Conservation (phyloP, 306 rosid genomes). For the Ammopiptanthus mongolicus region DNA sequence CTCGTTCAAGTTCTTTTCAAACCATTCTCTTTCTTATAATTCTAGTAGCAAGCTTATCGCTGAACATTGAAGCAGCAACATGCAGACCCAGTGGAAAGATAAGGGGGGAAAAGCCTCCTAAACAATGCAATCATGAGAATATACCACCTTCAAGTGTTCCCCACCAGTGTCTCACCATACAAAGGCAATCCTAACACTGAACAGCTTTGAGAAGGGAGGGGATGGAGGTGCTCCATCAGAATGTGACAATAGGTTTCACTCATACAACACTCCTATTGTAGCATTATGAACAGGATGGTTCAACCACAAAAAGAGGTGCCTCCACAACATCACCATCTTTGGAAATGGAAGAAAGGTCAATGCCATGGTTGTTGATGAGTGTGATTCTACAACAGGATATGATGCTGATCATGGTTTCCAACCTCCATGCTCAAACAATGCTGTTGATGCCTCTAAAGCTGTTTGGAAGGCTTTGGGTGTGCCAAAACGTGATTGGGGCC, state of each 20-base stretch:
- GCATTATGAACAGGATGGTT: constrained; percentile 55
- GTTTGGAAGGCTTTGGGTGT: constrained; percentile 44
- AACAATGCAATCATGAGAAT: constrained; percentile 23
- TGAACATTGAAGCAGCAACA: neutral
- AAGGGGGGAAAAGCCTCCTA: constrained; percentile 20
- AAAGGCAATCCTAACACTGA: constrained; percentile 42
- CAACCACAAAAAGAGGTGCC: constrained; percentile 32
- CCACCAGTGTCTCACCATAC: constrained; percentile 16
- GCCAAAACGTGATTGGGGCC: constrained; percentile 21
- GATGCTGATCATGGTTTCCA: constrained; percentile 40
- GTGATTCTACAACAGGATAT: constrained; percentile 54
- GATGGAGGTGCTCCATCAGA: constrained; percentile 25
- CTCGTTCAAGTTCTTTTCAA: neutral
- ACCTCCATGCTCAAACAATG: constrained; percentile 31
- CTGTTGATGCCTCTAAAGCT: constrained; percentile 44
- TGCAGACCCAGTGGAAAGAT: constrained; percentile 18
- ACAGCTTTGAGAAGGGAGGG: constrained; percentile 34
- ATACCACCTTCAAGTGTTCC: constrained; percentile 29
- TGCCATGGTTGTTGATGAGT: constrained; percentile 60
- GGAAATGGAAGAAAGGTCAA: constrained; percentile 44
- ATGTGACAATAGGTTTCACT: constrained; percentile 36
- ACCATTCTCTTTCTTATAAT: neutral
- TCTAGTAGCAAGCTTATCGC: neutral
- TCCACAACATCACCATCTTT: constrained; percentile 23
- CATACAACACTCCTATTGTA: constrained; percentile 24